Base-by-base conservation (phyloP, 2,329 filamentous ascomycete genomes). In the Fusarium nodosum region DNA sequence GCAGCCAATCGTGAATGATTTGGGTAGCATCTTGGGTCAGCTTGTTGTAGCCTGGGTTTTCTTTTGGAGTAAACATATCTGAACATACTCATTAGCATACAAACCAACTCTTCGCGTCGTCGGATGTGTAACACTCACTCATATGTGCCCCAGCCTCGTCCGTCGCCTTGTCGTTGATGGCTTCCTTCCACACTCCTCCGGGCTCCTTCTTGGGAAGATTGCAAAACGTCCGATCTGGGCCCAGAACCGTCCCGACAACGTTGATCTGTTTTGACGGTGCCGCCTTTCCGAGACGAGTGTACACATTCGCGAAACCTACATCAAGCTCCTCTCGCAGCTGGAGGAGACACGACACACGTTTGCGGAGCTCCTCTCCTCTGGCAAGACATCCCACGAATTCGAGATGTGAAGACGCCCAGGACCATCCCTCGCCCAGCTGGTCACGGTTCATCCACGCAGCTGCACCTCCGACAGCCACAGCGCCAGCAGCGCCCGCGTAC, bases 311-410 rank as follows among this genome's bases (percentile, higher is more conserved):
- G 76, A 94, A 97, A 4, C 92, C 92, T 16, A 97, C 85, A 15
- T 84, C 85, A 16, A 93, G 85, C 60, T 92, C 88, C 46, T 83
- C 78, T 34, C 89, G 85, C 22, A 94, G 82, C 61, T 85, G 83
- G n/a, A 87, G 84, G 77, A 97, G 84, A 64, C 83, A 86, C n/a
- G 84, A 82, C 12, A 97, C 85, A 33, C 96, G 88, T 75, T 89
- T 87, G 72, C 90, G 89, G 69, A 98, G 83, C 76, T 97, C 94
- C 73, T 94, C 91, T 7, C 89, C 89, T n/a, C 93, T 89, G 48
- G 92, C 91, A 10, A 99, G 86, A 75, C 93, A 97, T 3, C 94
- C 93, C 2, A 98, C 93, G 75, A 98, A 99, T 78, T 96, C 93
- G 28, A 99, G 88, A 79, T 99, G 96, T 36, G 93, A 96, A 18